A percentile compares a stretch with the other conserved stretches of the same genome.
Conservation (phyloP, 345 rosid genomes). For the Camelina hispida region DNA sequence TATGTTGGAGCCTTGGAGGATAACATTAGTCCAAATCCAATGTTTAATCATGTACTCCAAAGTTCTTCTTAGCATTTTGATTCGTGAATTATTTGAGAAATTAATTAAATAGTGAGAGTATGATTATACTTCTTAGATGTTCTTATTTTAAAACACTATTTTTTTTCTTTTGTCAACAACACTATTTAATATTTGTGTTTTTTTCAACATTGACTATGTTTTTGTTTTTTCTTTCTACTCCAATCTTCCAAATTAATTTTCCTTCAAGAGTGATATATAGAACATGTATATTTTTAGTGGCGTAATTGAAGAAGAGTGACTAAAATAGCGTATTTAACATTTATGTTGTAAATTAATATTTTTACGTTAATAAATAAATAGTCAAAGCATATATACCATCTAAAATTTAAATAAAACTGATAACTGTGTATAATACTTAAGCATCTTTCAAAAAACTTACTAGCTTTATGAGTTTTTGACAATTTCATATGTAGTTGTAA, state of each 20-base stretch:
- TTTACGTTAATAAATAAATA: no score
- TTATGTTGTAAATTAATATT: no score
- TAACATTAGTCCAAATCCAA: conserved; percentile 23
- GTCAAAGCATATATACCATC: no score
- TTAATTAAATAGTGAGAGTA: neutral
- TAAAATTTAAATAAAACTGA: no score
- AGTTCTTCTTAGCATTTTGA: conserved; percentile 7
- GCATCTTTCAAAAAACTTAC: no score
- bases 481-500: no score
- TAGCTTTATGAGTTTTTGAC: no score
- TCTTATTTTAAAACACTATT: neutral
- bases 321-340: no score
- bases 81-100: neutral
- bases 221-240: neutral
- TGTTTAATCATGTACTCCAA: neutral
- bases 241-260: neutral
- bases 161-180: no score
- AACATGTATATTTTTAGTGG: no score
- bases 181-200: neutral
- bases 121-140: neutral
- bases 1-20: neutral
- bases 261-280: neutral
- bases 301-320: no score
- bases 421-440: no score
- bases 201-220: neutral